Evolutionary conservation across 2,329 filamentous ascomycete species (phyloP), one percentile per base, ranked within the genome.

Genomic region (Juglanconis oblonga): DNA sequence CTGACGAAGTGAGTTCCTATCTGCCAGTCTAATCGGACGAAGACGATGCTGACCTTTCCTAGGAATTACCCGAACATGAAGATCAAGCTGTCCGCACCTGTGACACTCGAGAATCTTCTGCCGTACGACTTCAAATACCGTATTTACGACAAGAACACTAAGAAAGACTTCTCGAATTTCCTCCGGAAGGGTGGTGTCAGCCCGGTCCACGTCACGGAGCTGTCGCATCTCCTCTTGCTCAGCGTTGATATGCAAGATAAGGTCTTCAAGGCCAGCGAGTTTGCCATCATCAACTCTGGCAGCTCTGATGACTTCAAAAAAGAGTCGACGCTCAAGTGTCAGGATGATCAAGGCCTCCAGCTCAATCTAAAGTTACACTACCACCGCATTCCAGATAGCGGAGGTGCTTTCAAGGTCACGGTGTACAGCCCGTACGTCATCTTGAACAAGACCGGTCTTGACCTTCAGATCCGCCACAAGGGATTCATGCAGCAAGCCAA

Each of bases 61-160:
- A 90, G 87, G 59, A 84, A 88, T 63, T 99, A 99, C 71, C 95
- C 95, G 0, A 95, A 95, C 73, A 98, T 99, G 95, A 88, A 87
- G 61, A 82, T 99, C 65, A 91, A 93, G 66, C 83, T 99, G 3
- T 96, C 92, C 31, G 94, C 95, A 0, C 95, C 96, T 0, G 86
- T 99, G 13, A 94, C 97, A 53, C 83, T 99, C 4, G 94, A 99
- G 73, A 99, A 99, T 66, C 78, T 99, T 48, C 77, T 99, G 42
- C 95, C 95, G 0, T 98, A 95, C 71, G 95, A 99, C 74, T 99
- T 99, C 85, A 98, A 99, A 75, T 99, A 99, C 73, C 87, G 94
- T 58, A 98, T 99, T 58, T 99, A 98, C 70, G 95, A 99, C 78
- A 97, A 96, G 78, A 96, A 97, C 73, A 97, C 93, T 0, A 96